Conservation (phyloP, 345 rosid genomes). For the Bruguiera sexangula region DNA sequence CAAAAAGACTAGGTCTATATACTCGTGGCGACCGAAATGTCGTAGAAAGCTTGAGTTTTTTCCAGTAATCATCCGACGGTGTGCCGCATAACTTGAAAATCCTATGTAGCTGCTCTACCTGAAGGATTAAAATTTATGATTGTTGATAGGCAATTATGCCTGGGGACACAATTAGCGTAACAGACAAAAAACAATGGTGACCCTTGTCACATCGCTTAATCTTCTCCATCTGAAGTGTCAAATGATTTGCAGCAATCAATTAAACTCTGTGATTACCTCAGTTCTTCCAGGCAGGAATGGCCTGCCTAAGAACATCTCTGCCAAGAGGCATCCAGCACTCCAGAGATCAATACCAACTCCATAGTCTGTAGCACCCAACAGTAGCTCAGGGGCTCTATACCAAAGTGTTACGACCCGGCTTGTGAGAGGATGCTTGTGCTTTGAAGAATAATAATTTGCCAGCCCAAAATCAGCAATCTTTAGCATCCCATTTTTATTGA, state of each 20-base stretch:
- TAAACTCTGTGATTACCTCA: slow-evolving; percentile 35
- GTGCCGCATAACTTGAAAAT: slow-evolving; percentile 81
- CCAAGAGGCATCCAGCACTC: slow-evolving; percentile 70
- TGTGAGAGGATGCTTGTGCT: slow-evolving; percentile 43
- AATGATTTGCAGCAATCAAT: no score
- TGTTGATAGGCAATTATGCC: not conserved
- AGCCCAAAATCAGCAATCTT: slow-evolving; percentile 68
- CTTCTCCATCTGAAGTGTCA: no score
- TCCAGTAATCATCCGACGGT: slow-evolving; percentile 86
- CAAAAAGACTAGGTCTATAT: slow-evolving; percentile 36
- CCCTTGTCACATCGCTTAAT: no score
- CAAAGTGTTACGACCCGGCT: slow-evolving; percentile 63
- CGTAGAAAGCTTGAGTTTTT: slow-evolving; percentile 53
- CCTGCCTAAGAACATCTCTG: slow-evolving; percentile 53
- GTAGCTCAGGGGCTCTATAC: slow-evolving; percentile 64
- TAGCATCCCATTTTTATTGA: slow-evolving; percentile 48
- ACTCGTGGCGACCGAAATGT: slow-evolving; percentile 52
- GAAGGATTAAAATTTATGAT: slow-evolving; percentile 4
- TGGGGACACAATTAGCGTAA: no score
- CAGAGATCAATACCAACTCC: slow-evolving; percentile 65
- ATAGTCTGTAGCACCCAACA: slow-evolving; percentile 52
- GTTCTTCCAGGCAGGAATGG: slow-evolving; percentile 61
- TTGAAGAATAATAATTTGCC: slow-evolving; percentile 42
- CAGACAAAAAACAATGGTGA: no score
- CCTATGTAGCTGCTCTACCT: slow-evolving; percentile 90